phyloP scores from a whole-genome alignment of 2,329 filamentous ascomycete genomes.

The Beauveria bassiana region DNA sequence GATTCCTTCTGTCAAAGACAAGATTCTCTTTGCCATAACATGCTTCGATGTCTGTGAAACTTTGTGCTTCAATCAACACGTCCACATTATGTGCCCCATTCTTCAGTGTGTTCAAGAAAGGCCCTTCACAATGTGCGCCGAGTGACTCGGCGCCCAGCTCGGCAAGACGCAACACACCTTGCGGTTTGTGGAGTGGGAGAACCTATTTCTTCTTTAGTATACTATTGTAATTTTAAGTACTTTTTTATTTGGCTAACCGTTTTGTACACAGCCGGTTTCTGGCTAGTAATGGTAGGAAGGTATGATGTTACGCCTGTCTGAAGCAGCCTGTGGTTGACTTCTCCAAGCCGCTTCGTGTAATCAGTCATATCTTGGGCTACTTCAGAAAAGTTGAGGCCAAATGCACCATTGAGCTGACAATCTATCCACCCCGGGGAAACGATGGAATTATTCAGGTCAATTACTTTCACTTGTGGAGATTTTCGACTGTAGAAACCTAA shows the following conservation, averaged over 20 bases:
- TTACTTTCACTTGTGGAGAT: neutral
- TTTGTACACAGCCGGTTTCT: neutral
- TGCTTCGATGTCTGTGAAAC: neutral
- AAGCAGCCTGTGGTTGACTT: neutral
- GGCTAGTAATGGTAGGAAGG: neutral
- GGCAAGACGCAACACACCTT: neutral
- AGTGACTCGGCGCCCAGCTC: neutral
- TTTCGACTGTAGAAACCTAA: neutral
- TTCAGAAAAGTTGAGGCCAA: neutral
- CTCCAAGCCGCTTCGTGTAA: neutral
- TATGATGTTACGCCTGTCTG: neutral
- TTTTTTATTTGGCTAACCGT: neutral
- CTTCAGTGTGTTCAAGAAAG: neutral
- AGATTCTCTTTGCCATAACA: neutral
- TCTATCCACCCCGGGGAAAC: neutral
- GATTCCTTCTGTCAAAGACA: neutral
- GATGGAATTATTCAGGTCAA: neutral
- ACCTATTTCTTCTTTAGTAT: neutral
- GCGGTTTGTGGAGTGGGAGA: neutral
- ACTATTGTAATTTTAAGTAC: neutral
- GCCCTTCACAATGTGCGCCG: neutral
- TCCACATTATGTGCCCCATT: neutral
- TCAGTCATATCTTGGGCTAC: neutral
- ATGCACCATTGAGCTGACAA: neutral
- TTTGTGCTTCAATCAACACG: neutral